phyloP scores from a whole-genome alignment of 306 rosid genomes.

The Corylus americana region DNA sequence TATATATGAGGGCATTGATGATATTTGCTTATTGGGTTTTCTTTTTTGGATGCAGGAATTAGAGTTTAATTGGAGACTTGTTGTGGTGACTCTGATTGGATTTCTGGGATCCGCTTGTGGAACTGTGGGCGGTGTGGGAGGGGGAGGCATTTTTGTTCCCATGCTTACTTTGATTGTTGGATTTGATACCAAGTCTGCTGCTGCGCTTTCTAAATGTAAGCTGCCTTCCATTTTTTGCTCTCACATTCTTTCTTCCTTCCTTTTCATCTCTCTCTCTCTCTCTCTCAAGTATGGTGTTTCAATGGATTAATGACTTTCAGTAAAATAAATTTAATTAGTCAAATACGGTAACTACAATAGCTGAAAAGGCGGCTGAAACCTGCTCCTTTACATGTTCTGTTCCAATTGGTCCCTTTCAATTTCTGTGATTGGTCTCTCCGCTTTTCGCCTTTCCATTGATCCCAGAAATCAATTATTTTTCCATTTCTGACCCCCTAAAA shows the following conservation, averaged over 20 bases:
- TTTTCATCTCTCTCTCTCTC: not conserved
- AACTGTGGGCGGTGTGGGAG: slow-evolving; percentile 96
- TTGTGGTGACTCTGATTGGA: slow-evolving; percentile 71
- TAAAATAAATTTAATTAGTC: not conserved
- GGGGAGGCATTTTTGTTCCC: slow-evolving; percentile 96
- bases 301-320: not conserved
- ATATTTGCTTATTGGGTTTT: slow-evolving; percentile 17
- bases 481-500: not conserved
- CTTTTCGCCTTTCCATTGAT: not conserved
- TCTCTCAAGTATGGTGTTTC: not conserved
- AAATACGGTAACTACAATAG: not conserved
- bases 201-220: slow-evolving; percentile 93
- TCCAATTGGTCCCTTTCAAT: not conserved
- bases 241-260: not conserved
- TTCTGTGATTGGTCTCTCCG: not conserved
- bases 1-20: not conserved
- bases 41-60: slow-evolving; percentile 49
- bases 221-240: not conserved
- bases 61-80: slow-evolving; percentile 65
- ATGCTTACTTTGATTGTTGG: slow-evolving; percentile 89
- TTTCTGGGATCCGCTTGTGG: slow-evolving; percentile 92
- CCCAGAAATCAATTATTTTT: not conserved
- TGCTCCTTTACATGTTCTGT: not conserved
- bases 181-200: slow-evolving; percentile 89
- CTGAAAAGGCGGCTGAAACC: not conserved